A percentile compares a stretch with the other conserved stretches of the same genome.
These are phyloP conservation scores for Ochetophila trinervis DNA, from an alignment of 306 rosid species.

Conservation along the genomic window DNA sequence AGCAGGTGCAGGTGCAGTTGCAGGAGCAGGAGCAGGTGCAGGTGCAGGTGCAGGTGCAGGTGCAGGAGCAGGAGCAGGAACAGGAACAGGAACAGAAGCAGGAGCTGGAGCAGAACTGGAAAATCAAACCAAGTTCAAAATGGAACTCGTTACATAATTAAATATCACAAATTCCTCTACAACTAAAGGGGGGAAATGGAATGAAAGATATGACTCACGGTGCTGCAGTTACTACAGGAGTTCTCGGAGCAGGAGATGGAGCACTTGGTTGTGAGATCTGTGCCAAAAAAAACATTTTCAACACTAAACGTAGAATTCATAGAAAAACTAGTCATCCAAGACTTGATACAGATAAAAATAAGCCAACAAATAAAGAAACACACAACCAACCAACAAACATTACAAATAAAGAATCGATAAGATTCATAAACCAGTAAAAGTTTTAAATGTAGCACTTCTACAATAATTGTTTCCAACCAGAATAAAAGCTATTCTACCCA, in stretches of 20 bases:
- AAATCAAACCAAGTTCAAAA: slow-evolving; percentile 23
- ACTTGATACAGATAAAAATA: background rate
- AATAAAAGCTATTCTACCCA: background rate
- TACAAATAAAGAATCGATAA: background rate
- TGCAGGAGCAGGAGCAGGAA: slow-evolving; percentile 26
- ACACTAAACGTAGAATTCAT: background rate
- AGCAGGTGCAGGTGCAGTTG: slow-evolving; percentile 16
- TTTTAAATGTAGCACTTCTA: too few relatives aligned
- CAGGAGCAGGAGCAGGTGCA: slow-evolving; percentile 24
- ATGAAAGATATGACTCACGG: slow-evolving; percentile 41
- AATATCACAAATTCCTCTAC: background rate
- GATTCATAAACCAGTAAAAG: too few relatives aligned
- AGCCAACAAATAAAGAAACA: background rate
- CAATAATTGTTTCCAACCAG: too few relatives aligned
- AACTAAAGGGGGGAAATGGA: background rate
- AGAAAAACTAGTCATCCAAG: background rate
- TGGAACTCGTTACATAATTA: background rate
- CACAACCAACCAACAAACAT: background rate
- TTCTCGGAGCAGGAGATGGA: slow-evolving; percentile 30
- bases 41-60: slow-evolving; percentile 21
- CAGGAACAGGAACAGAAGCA: background rate
- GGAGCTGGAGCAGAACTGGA: slow-evolving; percentile 38
- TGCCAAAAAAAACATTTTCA: background rate
- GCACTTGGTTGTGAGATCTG: slow-evolving; percentile 55
- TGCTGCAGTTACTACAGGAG: slow-evolving; percentile 33